A percentile compares a stretch with the other conserved stretches of the same genome.
phyloP scores from a whole-genome alignment of 352 stramenopile species.

The Phytophthora boehmeriae region DNA sequence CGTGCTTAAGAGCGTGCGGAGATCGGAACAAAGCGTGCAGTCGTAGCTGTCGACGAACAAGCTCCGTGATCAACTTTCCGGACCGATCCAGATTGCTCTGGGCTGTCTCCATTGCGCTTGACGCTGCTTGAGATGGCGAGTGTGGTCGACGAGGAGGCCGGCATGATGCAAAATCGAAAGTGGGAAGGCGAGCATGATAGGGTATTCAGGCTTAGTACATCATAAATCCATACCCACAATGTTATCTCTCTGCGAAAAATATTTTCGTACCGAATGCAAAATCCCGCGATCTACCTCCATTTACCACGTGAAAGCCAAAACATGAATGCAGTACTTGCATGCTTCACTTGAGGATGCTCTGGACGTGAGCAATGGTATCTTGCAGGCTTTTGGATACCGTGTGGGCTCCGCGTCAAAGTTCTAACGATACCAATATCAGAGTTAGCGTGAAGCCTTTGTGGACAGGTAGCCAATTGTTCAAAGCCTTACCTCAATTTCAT shows the following conservation, averaged over 20 bases:
- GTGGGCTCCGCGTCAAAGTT: constrained; percentile 65
- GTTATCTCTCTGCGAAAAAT: too few relatives aligned
- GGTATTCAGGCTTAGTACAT: too few relatives aligned
- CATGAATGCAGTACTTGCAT: too few relatives aligned
- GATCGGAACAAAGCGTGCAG: constrained; percentile 16
- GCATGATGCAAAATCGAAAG: constrained; percentile 19
- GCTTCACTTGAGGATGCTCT: constrained; percentile 36
- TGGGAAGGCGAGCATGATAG: constrained; percentile 3
- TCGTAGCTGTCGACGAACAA: constrained; percentile 12
- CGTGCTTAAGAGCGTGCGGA: constrained; percentile 7
- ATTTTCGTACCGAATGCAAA: too few relatives aligned
- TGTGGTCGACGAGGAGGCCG: neutral
- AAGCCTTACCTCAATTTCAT: constrained; percentile 57
- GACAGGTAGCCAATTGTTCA: neutral
- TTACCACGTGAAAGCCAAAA: too few relatives aligned
- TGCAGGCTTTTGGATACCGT: constrained; percentile 68
- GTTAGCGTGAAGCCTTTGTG: neutral
- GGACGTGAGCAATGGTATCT: constrained; percentile 59
- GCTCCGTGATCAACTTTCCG: constrained; percentile 14
- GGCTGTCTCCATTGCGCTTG: neutral
- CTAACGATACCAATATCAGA: constrained; percentile 13
- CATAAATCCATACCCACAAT: too few relatives aligned
- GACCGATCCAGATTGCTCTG: neutral
- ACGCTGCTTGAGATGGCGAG: constrained; percentile 1
- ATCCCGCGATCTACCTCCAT: too few relatives aligned